Percentiles rank a stretch among this genome's conserved stretches.
phyloP scores from a whole-genome alignment of 2,329 filamentous ascomycete genomes.

The Thelonectria blattea region DNA sequence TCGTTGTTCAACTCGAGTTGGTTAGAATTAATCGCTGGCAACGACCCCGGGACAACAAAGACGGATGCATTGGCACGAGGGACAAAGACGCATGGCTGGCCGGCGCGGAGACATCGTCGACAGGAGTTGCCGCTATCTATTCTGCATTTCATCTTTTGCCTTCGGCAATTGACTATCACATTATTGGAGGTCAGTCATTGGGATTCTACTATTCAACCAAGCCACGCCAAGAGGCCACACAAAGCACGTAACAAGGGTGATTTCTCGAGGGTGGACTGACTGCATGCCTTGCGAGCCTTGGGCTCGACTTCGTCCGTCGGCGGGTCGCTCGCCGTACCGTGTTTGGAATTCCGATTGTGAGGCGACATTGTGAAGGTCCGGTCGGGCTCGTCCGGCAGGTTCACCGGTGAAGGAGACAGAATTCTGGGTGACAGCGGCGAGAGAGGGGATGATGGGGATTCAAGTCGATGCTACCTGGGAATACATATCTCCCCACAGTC shows the following conservation, averaged over 20 bases:
- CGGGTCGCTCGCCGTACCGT: background rate
- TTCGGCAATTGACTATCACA: constrained; percentile 12
- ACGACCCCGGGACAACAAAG: background rate
- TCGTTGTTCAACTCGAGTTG: constrained; percentile 14
- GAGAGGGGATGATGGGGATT: background rate
- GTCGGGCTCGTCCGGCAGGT: background rate
- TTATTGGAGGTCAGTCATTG: background rate
- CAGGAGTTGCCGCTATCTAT: constrained; percentile 10
- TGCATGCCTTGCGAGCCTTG: background rate
- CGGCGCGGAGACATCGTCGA: constrained; percentile 8
- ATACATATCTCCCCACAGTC: background rate
- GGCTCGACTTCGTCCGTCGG: background rate
- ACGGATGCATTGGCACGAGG: constrained; percentile 11
- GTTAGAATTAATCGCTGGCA: constrained; percentile 2
- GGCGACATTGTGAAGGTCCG: background rate
- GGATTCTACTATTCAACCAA: background rate
- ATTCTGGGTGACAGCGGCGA: background rate
- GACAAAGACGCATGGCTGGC: constrained; percentile 10
- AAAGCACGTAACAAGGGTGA: background rate
- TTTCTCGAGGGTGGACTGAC: background rate
- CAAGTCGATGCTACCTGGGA: background rate
- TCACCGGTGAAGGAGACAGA: background rate
- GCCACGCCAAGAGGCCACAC: too few relatives aligned
- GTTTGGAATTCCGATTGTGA: background rate
- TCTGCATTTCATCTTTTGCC: constrained; percentile 20